Conservation (phyloP, 75 land plant genomes). For the Chamaecyparis obtusa region DNA sequence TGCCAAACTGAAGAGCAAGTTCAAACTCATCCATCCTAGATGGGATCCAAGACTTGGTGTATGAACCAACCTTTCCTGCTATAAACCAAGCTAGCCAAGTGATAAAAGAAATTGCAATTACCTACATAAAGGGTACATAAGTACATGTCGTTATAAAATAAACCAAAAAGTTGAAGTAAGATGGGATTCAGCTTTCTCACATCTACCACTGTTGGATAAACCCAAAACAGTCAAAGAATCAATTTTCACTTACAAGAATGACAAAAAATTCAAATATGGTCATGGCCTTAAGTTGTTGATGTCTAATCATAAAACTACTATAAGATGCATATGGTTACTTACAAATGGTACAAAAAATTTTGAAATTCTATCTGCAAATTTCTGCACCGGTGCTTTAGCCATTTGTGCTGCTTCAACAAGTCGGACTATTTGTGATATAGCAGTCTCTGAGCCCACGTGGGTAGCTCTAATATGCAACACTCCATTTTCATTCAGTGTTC, state of each 20-base stretch:
- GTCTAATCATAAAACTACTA: not conserved
- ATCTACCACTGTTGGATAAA: not conserved
- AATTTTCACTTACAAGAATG: not conserved
- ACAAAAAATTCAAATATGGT: not conserved
- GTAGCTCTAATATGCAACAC: conserved; percentile 75
- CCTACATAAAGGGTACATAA: conserved; percentile 36
- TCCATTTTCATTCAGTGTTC: conserved; percentile 93
- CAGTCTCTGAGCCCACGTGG: conserved; percentile 96
- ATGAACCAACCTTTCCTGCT: conserved; percentile 60
- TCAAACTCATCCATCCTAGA: conserved; percentile 75
- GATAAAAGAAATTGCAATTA: conserved; percentile 55
- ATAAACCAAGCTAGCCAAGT: conserved; percentile 91
- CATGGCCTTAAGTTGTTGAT: not conserved
- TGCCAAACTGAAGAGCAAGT: conserved; percentile 92
- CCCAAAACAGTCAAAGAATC: not conserved
- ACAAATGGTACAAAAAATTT: conserved; percentile 87
- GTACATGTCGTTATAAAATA: not conserved
- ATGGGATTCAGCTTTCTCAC: not conserved
- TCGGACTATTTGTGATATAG: conserved; percentile 87
- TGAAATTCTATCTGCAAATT: conserved; percentile 87
- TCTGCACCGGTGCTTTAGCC: conserved; percentile 94
- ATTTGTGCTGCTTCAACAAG: conserved; percentile 97
- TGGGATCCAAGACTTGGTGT: conserved; percentile 82
- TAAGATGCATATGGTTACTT: conserved; percentile 16
- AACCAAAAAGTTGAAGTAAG: not conserved